phyloP scores from a whole-genome alignment of 495 filamentous ascomycete species.

The Amniculicola lignicola region DNA sequence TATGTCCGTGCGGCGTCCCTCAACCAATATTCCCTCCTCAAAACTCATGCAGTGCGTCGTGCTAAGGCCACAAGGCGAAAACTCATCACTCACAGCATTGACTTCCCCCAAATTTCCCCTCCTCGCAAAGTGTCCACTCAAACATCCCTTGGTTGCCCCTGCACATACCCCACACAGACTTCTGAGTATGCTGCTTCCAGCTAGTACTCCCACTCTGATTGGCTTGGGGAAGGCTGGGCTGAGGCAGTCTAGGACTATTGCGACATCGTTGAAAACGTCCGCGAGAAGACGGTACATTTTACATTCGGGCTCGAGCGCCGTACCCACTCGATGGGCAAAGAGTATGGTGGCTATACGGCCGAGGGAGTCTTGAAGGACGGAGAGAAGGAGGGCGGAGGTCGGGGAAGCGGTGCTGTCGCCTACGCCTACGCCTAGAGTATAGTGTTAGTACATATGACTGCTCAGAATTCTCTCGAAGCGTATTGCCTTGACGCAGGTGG shows the following conservation, averaged over 20 bases:
- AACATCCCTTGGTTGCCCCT: slow-evolving; percentile 80
- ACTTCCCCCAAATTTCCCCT: slow-evolving; percentile 89
- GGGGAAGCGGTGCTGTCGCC: slow-evolving; percentile 82
- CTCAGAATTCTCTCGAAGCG: too few relatives aligned
- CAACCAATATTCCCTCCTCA: too few relatives aligned
- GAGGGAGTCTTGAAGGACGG: slow-evolving; percentile 79
- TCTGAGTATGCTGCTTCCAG: slow-evolving; percentile 70
- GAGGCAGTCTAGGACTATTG: slow-evolving; percentile 84
- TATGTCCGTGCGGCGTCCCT: too few relatives aligned
- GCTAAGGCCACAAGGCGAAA: too few relatives aligned
- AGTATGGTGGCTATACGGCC: slow-evolving; percentile 85
- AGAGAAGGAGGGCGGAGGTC: slow-evolving; percentile 80
- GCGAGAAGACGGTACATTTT: slow-evolving; percentile 89
- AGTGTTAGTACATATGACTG: too few relatives aligned
- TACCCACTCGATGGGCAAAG: slow-evolving; percentile 82
- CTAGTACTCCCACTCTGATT: slow-evolving; percentile 66
- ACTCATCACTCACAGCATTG: slow-evolving; percentile 68
- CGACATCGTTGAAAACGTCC: slow-evolving; percentile 88
- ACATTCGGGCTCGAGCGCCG: slow-evolving; percentile 88
- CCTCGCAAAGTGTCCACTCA: slow-evolving; percentile 87
- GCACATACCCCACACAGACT: slow-evolving; percentile 87
- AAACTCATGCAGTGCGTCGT: too few relatives aligned
- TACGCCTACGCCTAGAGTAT: slow-evolving; percentile 78
- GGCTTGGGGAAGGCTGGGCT: slow-evolving; percentile 73
- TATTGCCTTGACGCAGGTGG: too few relatives aligned